Percentiles rank a stretch among this genome's conserved stretches.
These are phyloP conservation scores for Iberis pinnata DNA, from an alignment of 345 rosid genomes.

Conservation along the genomic window DNA sequence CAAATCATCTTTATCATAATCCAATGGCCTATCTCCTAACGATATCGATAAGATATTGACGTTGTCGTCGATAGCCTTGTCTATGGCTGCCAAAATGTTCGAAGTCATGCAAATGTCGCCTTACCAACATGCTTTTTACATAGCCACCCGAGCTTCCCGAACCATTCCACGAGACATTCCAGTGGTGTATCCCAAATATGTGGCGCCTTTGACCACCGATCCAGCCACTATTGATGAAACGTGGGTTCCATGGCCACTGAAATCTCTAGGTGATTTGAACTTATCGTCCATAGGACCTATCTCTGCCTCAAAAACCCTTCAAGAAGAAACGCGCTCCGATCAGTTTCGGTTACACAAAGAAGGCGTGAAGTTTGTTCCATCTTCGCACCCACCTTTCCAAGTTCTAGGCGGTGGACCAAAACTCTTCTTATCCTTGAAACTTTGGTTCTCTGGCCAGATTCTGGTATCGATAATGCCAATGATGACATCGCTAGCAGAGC, in stretches of 20 bases:
- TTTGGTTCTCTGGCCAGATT: background rate
- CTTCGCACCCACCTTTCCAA: background rate
- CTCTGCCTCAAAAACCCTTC: background rate
- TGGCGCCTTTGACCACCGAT: background rate
- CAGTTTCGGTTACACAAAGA: background rate
- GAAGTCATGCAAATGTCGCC: slow-evolving; percentile 52
- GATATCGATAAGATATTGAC: slow-evolving; percentile 66
- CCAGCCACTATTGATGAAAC: background rate
- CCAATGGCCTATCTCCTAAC: slow-evolving; percentile 44
- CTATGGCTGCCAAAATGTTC: slow-evolving; percentile 59
- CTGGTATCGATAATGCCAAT: background rate
- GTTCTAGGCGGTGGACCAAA: background rate
- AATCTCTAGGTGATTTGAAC: background rate
- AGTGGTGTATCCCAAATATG: background rate
- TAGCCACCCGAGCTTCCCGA: background rate
- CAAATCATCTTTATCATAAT: slow-evolving; percentile 42
- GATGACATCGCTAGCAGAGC: background rate
- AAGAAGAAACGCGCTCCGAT: background rate
- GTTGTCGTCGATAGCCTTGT: slow-evolving; percentile 52
- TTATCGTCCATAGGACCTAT: background rate
- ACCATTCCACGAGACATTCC: background rate
- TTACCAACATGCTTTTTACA: slow-evolving; percentile 22
- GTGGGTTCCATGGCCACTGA: background rate
- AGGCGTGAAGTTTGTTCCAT: background rate
- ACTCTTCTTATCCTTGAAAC: background rate